phyloP scores from a whole-genome alignment of 2,329 filamentous ascomycete species.

The Zopfia rhizophila region DNA sequence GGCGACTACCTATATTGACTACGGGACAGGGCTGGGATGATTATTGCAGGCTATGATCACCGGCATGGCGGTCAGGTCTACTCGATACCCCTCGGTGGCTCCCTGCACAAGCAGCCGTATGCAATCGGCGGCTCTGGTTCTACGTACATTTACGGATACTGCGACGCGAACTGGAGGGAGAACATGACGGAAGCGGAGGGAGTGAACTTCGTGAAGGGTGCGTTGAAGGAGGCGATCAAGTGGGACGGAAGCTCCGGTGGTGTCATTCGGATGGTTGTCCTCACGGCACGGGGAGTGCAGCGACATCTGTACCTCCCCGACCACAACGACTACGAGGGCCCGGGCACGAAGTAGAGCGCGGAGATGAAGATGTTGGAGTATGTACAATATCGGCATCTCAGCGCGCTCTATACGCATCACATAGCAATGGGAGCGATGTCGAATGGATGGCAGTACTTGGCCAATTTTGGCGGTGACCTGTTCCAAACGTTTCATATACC shows the following conservation, averaged over 20 bases:
- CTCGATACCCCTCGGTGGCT: conserved; percentile 94
- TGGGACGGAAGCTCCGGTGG: conserved; percentile 99
- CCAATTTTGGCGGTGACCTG: too few relatives aligned
- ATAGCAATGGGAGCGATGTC: background rate
- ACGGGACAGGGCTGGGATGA: conserved; percentile 81
- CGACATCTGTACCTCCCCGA: conserved; percentile 96
- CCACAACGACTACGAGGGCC: conserved; percentile 81
- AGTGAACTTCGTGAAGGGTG: conserved; percentile 90
- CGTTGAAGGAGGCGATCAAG: conserved; percentile 94
- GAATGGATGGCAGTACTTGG: too few relatives aligned
- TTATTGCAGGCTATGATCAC: conserved; percentile 98
- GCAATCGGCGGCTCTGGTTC: conserved; percentile 96
- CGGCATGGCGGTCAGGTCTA: conserved; percentile 97
- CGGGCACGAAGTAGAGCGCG: conserved; percentile 61
- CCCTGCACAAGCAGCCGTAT: conserved; percentile 96
- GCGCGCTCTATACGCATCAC: background rate
- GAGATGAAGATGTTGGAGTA: conserved; percentile 4
- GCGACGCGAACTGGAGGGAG: conserved; percentile 95
- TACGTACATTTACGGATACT: conserved; percentile 99
- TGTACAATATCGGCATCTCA: conserved; percentile 16
- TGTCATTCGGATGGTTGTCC: conserved; percentile 96
- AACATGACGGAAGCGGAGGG: conserved; percentile 93
- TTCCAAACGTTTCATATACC: too few relatives aligned
- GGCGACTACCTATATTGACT: conserved; percentile 26
- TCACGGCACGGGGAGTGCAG: conserved; percentile 89